phyloP scores from a whole-genome alignment of 768 basidiomycete species.

The Gelatoporia subvermispora region DNA sequence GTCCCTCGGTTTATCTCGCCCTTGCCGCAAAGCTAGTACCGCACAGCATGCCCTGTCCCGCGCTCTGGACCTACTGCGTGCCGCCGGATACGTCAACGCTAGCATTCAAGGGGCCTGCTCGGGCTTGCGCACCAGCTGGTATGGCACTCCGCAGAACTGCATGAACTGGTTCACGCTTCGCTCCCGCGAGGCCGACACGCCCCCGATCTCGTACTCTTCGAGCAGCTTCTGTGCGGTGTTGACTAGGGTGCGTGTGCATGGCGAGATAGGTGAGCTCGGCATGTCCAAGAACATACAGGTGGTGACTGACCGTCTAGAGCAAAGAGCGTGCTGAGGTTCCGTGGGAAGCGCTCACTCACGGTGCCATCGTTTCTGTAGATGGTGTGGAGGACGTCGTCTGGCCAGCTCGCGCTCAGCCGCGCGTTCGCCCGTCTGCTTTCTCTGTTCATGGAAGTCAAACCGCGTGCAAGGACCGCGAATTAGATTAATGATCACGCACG shows the following conservation, averaged over 20 bases:
- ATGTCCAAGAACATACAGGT: background rate
- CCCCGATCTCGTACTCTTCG: slow-evolving; percentile 28
- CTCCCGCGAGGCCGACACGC: slow-evolving; percentile 35
- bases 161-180: slow-evolving; percentile 53
- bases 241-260: background rate
- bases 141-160: slow-evolving; percentile 52
- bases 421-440: slow-evolving; percentile 56
- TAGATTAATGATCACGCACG: slow-evolving; percentile 40
- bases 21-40: background rate
- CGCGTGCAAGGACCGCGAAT: background rate
- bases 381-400: slow-evolving; percentile 37
- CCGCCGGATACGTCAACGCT: background rate
- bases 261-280: background rate
- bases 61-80: background rate
- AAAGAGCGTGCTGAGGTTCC: slow-evolving; percentile 48
- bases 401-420: slow-evolving; percentile 36
- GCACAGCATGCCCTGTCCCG: background rate
- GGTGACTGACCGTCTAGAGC: slow-evolving; percentile 40
- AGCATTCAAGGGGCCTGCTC: too few species aligned
- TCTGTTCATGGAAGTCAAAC: slow-evolving; percentile 25
- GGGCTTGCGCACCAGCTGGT: slow-evolving; percentile 44
- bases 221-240: slow-evolving; percentile 24
- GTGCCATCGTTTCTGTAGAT: slow-evolving; percentile 45
- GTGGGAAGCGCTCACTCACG: slow-evolving; percentile 46
- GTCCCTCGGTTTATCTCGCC: too few species aligned